Evolutionary conservation across 2,329 filamentous ascomycete species (phyloP), one percentile per base, ranked within the genome.

Genomic region (Sporothrix protearum): DNA sequence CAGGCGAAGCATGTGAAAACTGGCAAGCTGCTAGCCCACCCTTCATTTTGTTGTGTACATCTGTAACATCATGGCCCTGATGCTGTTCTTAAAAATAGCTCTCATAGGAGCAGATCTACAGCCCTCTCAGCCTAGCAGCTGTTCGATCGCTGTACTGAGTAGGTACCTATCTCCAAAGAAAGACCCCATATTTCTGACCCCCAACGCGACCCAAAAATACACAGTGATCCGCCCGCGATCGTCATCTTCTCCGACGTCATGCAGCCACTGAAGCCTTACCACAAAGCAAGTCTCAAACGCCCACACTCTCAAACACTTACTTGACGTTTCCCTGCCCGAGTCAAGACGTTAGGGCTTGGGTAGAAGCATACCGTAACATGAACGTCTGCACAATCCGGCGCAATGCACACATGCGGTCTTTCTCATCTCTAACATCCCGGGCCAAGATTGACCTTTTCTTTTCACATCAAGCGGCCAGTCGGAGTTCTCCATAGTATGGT

Each of bases 161-260:
- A n/a, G n/a, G n/a, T n/a, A n/a, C n/a, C n/a, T n/a, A 16, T 67
- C 16, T 36, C 25, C 45, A 22, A 61, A 19, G n/a, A n/a, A 39
- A 42, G 19, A 61, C 19, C 33, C n/a, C 28, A 47, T 66, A 47
- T 66, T 4, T 30, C 39, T 39, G 53, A 57, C 53, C 53, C 53
- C 51, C 53, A 53, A 59, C 28, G 28, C 25, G 14, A 5, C 57
- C n/a, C 57, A 3, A 33, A 61, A 36, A 14, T n/a, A n/a, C n/a
- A n/a, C n/a, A n/a, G n/a, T n/a, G n/a, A 12, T 61, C 14, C 53
- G 39, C 12, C 45, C 55, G 39, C 36, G 49, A 71, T 72, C 53
- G 53, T 6, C 71, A n/a, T 9, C 36, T n/a, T 53, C 63, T 71
- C 71, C 61, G 68, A 70, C 71, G 68, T 70, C 55, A 72, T 71